phyloP scores from a whole-genome alignment of 2,329 filamentous ascomycete species.

The Fusarium duplospermum region DNA sequence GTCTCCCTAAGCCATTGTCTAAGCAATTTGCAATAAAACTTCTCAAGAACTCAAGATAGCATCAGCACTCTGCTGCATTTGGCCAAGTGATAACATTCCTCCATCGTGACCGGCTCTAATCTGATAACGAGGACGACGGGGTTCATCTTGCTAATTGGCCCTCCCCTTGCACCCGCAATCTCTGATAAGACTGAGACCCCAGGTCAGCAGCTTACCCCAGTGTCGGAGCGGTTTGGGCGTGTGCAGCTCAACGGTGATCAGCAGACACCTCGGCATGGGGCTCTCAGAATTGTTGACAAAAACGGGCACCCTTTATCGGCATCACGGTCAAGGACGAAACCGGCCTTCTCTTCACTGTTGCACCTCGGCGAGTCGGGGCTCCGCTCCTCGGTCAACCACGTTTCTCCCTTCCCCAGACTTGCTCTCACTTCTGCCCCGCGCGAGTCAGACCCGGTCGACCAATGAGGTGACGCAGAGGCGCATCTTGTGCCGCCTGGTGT shows the following conservation, averaged over 20 bases:
- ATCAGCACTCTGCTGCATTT: conserved; percentile 2
- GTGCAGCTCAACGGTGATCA: conserved; percentile 15
- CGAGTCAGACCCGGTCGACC: not conserved
- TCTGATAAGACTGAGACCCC: conserved; percentile 9
- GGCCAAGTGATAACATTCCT: conserved; percentile 21
- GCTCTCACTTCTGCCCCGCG: not conserved
- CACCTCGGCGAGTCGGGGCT: conserved; percentile 13
- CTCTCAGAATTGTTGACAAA: not conserved
- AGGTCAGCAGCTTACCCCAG: conserved; percentile 32
- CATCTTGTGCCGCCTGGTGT: conserved; percentile 20
- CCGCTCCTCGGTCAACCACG: conserved; percentile 20
- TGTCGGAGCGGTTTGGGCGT: not conserved
- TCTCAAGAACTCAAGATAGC: conserved; percentile 1
- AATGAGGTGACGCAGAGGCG: conserved; percentile 9
- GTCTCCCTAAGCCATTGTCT: not conserved
- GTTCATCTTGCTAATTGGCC: not conserved
- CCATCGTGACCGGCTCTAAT: not conserved
- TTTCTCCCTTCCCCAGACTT: conserved; percentile 32
- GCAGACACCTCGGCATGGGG: conserved; percentile 21
- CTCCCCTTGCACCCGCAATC: not conserved
- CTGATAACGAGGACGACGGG: not conserved
- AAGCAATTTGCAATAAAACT: not conserved
- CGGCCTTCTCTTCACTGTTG: not conserved
- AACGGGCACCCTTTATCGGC: conserved; percentile 3
- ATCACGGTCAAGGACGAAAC: not conserved